Base-by-base conservation (phyloP, 208 protist species). In the Acanthamoeba castellanii region DNA sequence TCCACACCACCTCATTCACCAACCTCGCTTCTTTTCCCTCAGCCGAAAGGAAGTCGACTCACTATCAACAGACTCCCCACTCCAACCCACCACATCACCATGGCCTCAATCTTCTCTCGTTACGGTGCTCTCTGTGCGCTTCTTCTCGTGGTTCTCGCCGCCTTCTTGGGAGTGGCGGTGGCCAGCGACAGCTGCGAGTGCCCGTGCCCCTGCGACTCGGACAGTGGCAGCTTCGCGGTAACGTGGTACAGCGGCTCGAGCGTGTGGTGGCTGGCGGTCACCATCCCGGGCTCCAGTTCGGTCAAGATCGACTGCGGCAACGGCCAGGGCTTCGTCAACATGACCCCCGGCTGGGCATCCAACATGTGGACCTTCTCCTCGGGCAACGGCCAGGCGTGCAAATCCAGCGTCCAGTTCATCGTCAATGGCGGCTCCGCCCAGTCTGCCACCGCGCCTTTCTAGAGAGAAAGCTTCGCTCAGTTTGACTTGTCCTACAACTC, bases 331-430 rank as follows among this genome's bases (percentile, higher is more conserved):
- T 92, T 52, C 64, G 37, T 78, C 14, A 13, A 7, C 34, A 92
- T 92, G 87, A 70, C 30, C 5, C 87, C 87, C 61, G 87, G 87
- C 61, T 92, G 87, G 87, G 30, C 61, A 0, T 22, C 87, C 59
- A 92, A 92, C 66, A 70, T 92, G 87, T 92, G 87, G 87, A 92
- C 87, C 32, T 92, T 92, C 87, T 78, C 64, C 14, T 50, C 87
- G 7, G 18, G n/a, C 66, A 88, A 88, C n/a, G 87, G 87, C 16
- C 64, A 70, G 57, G 64, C 59, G 0, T 92, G 87, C 87, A 70
- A 92, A 59, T 59, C 34, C 16, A 52, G 2, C 45, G 87, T 92
- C 34, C 42, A 68, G 27, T 92, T 92, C 66, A 76, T 78, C 64
- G 27, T 92, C 59, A 92, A 92, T 45, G 87, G 87, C 9, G 87